These are phyloP conservation scores for Cenchrus fungigraminus DNA, from an alignment of 176 grass and related monocot species.

Conservation along the genomic window DNA sequence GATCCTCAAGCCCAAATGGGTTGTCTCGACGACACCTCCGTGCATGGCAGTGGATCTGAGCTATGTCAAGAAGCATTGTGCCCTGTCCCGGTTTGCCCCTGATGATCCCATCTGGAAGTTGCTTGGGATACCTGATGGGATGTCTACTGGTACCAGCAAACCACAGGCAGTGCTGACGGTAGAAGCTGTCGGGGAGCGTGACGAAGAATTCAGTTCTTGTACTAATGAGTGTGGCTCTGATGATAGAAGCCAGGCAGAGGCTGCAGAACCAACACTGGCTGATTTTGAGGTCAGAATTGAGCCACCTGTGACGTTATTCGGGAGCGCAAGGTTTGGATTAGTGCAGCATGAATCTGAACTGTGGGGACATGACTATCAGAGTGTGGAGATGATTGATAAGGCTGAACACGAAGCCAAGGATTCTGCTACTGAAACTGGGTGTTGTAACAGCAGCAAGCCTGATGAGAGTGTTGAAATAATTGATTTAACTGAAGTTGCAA, in stretches of 20 bases:
- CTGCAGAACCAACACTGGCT: not conserved
- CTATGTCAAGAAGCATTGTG: slow-evolving; percentile 81
- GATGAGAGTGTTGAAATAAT: not conserved
- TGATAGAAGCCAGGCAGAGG: slow-evolving; percentile 1
- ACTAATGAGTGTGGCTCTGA: slow-evolving; percentile 1
- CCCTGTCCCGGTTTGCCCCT: slow-evolving; percentile 44
- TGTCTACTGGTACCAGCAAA: not conserved
- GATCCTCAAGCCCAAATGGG: slow-evolving; percentile 68
- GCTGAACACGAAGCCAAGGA: not conserved
- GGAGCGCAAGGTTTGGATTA: slow-evolving; percentile 65
- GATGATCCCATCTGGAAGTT: slow-evolving; percentile 72
- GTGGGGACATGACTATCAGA: slow-evolving; percentile 25
- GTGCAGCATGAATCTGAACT: slow-evolving; percentile 34
- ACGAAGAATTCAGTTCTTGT: not conserved
- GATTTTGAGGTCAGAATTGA: slow-evolving; percentile 34
- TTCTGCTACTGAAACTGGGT: slow-evolving; percentile 23
- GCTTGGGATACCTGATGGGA: slow-evolving; percentile 41
- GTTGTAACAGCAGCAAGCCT: not conserved
- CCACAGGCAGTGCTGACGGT: not conserved
- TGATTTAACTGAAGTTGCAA: slow-evolving; percentile 8
- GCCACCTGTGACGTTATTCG: slow-evolving; percentile 64
- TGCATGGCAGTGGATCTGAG: slow-evolving; percentile 60
- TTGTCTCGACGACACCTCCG: slow-evolving; percentile 71
- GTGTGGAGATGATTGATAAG: not conserved
- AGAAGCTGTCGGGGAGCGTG: not conserved